Conservation (phyloP, 2,329 filamentous ascomycete genomes). For the Sphaceloma murrayae region DNA sequence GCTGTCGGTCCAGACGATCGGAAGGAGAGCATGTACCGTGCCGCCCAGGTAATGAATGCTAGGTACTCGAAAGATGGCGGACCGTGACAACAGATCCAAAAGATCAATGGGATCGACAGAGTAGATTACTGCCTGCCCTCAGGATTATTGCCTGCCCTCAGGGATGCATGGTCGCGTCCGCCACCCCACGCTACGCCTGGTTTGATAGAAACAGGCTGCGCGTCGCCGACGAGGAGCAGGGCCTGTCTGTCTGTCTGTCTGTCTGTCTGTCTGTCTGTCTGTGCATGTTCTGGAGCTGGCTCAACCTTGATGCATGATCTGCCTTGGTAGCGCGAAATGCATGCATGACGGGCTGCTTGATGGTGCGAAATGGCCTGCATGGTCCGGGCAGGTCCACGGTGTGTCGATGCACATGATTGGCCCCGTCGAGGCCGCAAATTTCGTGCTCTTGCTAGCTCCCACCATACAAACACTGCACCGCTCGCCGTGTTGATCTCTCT, state of each 20-base stretch:
- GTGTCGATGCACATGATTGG: conserved; percentile 12
- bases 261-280: background rate
- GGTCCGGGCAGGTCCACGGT: background rate
- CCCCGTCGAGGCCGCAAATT: conserved; percentile 9
- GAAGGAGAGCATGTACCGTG: too few species aligned
- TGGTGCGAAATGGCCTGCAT: conserved; percentile 7
- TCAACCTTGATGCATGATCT: conserved; percentile 13
- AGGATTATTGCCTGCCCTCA: too few species aligned
- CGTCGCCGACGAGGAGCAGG: too few species aligned
- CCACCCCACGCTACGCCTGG: conserved; percentile 11
- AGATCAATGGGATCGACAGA: too few species aligned
- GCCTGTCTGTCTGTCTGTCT: background rate
- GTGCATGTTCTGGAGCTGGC: conserved; percentile 5
- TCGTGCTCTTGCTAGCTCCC: conserved; percentile 10
- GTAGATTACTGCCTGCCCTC: too few species aligned
- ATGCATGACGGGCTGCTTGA: background rate
- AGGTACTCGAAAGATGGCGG: too few species aligned
- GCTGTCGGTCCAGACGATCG: too few species aligned
- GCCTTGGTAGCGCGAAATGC: conserved; percentile 5
- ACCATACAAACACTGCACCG: conserved; percentile 11
- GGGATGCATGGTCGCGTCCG: too few species aligned
- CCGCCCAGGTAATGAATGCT: too few species aligned
- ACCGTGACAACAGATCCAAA: too few species aligned
- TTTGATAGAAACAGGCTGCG: conserved; percentile 5
- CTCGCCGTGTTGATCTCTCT: conserved; percentile 12